Evolutionary conservation across 192 early-diverging fungal genomes (phyloP), one percentile per base, ranked within the genome.

Genomic region (Podila clonocystis): DNA sequence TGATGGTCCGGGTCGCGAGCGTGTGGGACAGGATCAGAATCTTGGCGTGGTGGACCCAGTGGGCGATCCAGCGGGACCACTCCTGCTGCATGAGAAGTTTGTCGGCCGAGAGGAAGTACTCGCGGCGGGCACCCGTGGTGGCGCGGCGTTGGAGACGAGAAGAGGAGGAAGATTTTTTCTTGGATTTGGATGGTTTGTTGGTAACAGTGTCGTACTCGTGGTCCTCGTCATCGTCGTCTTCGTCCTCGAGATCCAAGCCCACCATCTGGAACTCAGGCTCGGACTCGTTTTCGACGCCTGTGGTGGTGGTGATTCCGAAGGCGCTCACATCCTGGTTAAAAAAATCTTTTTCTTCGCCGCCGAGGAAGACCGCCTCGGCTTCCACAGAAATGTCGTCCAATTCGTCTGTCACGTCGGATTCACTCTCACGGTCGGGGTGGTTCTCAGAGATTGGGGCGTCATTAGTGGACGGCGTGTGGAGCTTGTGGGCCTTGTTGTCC

Each of bases 31-130:
- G 74, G 38, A 75, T 65, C 1, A 69, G 50, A 30, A 75, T 31
- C 26, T 75, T 75, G 30, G 74, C 52, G 62, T 69, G 74, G 29
- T 75, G 74, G 1, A 67, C 65, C 72, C 72, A 74, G 17, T 67
- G 72, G 5, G 72, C 72, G 55, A 75, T 67, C 74, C 67, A 69
- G 38, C 74, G 74, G n/a, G 74, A 75, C 67, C 67, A 75, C 64
- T 75, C 74, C 24, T 75, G 66, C 2, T 50, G 66, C 74, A 75
- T 75, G 0, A 75, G 67, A 3, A 63, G 28, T 29, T 75, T 75
- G 45, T 75, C 74, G 5, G 74, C 74, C 0, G 74, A 62, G 55
- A 75, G 67, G 17, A 65, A 68, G 30, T 36, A 62, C 30, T 69
- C 65, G 9, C 28, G 20, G 13, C 3, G 41, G 41, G 41, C 9